Base-by-base conservation (phyloP, 1,284 basidiomycete species). In the Sporisorium reilianum region DNA sequence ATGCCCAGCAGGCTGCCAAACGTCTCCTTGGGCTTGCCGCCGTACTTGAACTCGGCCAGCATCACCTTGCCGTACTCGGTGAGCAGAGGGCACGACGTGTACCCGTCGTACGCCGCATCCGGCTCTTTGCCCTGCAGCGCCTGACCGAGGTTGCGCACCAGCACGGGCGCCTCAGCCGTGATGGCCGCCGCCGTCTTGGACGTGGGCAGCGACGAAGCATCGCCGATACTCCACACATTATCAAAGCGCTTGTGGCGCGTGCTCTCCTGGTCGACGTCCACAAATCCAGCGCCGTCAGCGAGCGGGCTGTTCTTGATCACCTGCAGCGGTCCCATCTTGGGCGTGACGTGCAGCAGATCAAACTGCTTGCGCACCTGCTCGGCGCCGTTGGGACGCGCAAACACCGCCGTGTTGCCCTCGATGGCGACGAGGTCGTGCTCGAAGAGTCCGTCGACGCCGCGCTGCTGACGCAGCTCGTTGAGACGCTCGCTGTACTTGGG, bases 111-210 rank as follows among this genome's bases (percentile, higher is more conserved):
- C 25, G 46, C 56, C 11, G 78, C 78, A 32, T 66, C 67, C 9
- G 64, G 64, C 42, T 61, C 59, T 49, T 77, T 80, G 40, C 70
- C 72, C 36, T 75, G 60, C 26, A 80, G 26, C 0, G 65, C 64
- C 48, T 63, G 67, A 8, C 70, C 53, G 18, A 97, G 85, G 86
- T 98, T 99, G 85, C 96, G 92, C 1, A 92, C 90, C 52, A 98
- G 88, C 2, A 99, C 91, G n/a, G 96, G 96, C 0, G 93, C 91
- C 85, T 99, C 93, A 0, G 90, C 90, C 2, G 93, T 94, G 80
- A 97, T 92, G 1, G 95, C 96, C 2, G 96, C 95, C 0, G 93
- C 93, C 1, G 96, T 99, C 88, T 97, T 99, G 85, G 93, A 94
- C 14, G 94, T 98, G 7, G 95, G 95, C 45, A 97, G 86, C 55